These are phyloP conservation scores for Penicillium crustosum DNA, from an alignment of 2,329 filamentous ascomycete species.

Conservation along the genomic window DNA sequence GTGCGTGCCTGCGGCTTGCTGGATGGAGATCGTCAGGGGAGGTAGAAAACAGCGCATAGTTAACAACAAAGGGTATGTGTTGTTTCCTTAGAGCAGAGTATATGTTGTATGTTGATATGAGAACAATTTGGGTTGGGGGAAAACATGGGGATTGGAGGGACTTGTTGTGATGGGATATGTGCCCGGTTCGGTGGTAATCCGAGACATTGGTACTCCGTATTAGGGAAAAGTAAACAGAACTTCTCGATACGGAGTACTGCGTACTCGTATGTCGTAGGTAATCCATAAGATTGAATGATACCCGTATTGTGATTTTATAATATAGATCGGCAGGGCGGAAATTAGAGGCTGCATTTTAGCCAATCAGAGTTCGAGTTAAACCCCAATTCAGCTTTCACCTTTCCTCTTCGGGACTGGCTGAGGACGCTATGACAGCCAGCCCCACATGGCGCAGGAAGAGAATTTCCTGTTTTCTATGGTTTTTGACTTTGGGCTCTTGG, in stretches of 20 bases:
- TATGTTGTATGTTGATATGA: neutral
- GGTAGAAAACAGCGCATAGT: constrained; percentile 2
- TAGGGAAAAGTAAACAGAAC: neutral
- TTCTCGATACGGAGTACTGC: neutral
- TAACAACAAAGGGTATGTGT: neutral
- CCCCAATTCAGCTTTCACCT: constrained; percentile 12
- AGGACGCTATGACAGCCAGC: neutral
- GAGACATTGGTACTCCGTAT: neutral
- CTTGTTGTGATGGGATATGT: neutral
- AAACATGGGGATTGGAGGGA: neutral
- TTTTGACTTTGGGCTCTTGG: neutral
- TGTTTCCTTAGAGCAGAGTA: neutral
- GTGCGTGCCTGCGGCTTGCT: neutral
- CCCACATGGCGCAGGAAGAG: constrained; percentile 19
- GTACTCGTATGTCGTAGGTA: neutral
- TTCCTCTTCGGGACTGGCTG: constrained; percentile 10
- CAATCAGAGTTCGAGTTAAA: neutral
- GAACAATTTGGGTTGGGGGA: neutral
- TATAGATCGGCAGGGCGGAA: constrained; percentile 25
- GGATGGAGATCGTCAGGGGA: constrained; percentile 7
- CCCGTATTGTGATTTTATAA: constrained; percentile 2
- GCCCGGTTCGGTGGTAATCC: neutral
- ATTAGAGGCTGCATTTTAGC: constrained; percentile 8
- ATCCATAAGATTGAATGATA: neutral
- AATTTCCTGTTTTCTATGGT: constrained; percentile 15